Conservation (phyloP, 2,329 filamentous ascomycete species). For the Hypoxylon sp. region DNA sequence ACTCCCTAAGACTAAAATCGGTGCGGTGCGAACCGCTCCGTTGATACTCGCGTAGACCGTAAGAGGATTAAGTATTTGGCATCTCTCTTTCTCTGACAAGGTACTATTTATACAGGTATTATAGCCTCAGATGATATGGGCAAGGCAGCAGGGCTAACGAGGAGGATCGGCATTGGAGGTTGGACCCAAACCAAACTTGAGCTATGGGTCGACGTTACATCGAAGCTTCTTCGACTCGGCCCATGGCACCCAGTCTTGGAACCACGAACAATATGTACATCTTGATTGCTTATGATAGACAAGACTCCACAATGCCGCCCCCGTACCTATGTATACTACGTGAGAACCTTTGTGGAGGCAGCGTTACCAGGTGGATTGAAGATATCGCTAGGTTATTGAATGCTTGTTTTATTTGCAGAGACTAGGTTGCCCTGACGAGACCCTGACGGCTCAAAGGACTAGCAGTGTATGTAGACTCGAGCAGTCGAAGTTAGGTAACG, state of each 20-base stretch:
- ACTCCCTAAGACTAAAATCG: not conserved
- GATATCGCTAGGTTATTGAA: not conserved
- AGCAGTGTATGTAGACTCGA: too few relatives aligned
- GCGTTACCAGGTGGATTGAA: not conserved
- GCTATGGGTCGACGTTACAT: slow-evolving; percentile 2
- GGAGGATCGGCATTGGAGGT: slow-evolving; percentile 13
- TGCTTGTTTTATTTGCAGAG: not conserved
- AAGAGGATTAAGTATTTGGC: not conserved
- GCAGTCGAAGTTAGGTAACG: not conserved
- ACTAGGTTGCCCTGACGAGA: not conserved
- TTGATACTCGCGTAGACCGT: not conserved
- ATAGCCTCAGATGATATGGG: not conserved
- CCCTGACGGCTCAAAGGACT: too few relatives aligned
- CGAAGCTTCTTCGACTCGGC: slow-evolving; percentile 1
- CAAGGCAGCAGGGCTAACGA: not conserved
- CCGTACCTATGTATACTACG: slow-evolving; percentile 9
- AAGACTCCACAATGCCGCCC: slow-evolving; percentile 10
- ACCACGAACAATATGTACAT: not conserved
- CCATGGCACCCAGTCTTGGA: not conserved
- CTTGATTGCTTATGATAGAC: not conserved
- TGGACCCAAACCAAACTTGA: slow-evolving; percentile 7
- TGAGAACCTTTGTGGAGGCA: not conserved
- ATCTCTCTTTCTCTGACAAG: not conserved
- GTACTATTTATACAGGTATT: not conserved
- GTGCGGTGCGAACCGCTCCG: slow-evolving; percentile 26